Evolutionary conservation across 106 monocot species (phyloP).

Genomic region (Iris macrosiphon): DNA sequence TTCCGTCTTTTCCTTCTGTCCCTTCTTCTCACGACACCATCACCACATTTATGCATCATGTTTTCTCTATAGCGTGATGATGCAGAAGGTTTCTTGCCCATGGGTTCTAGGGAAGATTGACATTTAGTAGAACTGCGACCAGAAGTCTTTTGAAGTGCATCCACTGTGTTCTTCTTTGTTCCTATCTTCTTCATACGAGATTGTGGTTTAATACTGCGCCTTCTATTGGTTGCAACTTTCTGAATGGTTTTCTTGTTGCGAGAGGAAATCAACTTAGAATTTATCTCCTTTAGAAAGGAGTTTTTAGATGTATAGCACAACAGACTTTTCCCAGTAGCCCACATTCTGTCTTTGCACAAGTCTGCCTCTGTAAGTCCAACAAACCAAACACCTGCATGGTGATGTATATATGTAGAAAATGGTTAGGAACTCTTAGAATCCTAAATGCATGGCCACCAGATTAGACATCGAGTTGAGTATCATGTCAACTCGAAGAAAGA

Average conservation of each 20-base stretch:
- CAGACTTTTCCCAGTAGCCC: neutral
- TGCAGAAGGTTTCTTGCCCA: neutral
- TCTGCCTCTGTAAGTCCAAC: too few species aligned
- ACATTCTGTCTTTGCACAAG: neutral
- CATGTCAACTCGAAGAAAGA: too few species aligned
- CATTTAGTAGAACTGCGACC: slow-evolving; percentile 1
- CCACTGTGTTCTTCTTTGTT: neutral
- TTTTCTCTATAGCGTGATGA: neutral
- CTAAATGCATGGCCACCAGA: too few species aligned
- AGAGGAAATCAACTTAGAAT: neutral
- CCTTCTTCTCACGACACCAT: slow-evolving; percentile 6
- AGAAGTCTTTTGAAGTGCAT: neutral
- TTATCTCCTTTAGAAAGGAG: slow-evolving; percentile 4
- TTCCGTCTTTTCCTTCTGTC: slow-evolving; percentile 27
- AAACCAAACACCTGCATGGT: too few species aligned
- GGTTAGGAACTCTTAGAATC: too few species aligned
- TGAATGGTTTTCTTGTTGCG: neutral
- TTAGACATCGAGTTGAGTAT: too few species aligned
- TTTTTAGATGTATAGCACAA: neutral
- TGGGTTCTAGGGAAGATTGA: neutral
- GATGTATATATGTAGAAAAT: too few species aligned
- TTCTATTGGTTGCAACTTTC: neutral
- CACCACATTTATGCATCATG: slow-evolving; percentile 6
- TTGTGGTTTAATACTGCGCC: neutral
- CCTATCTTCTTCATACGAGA: neutral